These are phyloP conservation scores for Cercis canadensis DNA, from an alignment of 306 rosid species.

Conservation along the genomic window DNA sequence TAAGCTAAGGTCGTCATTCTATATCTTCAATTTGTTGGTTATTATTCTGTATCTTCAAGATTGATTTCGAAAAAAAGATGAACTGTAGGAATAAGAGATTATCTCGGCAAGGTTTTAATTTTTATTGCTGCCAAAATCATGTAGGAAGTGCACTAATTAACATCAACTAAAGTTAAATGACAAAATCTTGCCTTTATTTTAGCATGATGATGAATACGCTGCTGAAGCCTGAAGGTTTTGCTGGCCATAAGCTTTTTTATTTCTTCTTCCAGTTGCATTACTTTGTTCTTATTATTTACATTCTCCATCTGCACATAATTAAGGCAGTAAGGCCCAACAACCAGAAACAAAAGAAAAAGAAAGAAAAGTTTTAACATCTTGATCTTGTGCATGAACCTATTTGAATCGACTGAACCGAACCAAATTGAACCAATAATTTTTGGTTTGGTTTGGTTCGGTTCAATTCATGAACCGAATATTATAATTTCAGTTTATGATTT, in stretches of 20 bases:
- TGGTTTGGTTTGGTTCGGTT: too few relatives aligned
- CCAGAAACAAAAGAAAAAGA: conserved; percentile 1
- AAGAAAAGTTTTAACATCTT: not conserved
- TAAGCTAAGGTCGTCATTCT: conserved; percentile 76
- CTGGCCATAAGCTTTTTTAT: conserved; percentile 89
- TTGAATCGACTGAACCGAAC: too few relatives aligned
- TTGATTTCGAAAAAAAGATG: conserved; percentile 26
- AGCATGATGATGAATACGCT: conserved; percentile 94
- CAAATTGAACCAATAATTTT: too few relatives aligned
- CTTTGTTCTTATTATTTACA: conserved; percentile 59
- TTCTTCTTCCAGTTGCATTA: conserved; percentile 83
- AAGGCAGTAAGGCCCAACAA: conserved; percentile 30
- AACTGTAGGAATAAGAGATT: not conserved
- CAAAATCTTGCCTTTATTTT: conserved; percentile 77
- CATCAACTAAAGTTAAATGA: conserved; percentile 18
- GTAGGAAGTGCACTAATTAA: not conserved
- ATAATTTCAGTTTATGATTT: too few relatives aligned
- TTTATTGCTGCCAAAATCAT: conserved; percentile 20
- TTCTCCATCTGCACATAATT: conserved; percentile 65
- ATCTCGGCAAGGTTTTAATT: not conserved
- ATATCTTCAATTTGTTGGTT: conserved; percentile 67
- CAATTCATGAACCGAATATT: too few relatives aligned
- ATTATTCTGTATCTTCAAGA: conserved; percentile 71
- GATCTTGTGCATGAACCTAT: too few relatives aligned
- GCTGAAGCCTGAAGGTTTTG: conserved; percentile 98